Conservation (phyloP, 106 monocot genomes). For the Amphibolis antarctica region DNA sequence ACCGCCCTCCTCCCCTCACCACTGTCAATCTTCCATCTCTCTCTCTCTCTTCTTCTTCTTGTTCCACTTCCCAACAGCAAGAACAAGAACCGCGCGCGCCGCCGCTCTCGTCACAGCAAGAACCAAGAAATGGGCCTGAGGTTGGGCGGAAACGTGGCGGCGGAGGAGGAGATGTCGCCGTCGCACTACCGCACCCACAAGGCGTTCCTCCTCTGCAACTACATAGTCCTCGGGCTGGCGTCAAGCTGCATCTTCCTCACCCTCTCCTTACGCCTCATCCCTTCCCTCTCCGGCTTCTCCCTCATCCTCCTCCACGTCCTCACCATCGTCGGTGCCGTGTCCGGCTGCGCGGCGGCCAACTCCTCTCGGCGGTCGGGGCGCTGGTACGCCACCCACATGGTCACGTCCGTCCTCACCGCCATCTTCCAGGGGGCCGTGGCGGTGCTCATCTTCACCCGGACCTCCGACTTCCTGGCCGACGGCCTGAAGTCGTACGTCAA, state of each 20-base stretch:
- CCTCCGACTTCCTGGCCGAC: constrained; percentile 46
- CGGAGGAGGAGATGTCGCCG: constrained; percentile 9
- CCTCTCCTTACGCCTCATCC: constrained; percentile 87
- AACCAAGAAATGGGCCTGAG: no score
- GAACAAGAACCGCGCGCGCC: no score
- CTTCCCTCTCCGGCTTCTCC: constrained; percentile 58
- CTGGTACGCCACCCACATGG: constrained; percentile 81
- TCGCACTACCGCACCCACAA: constrained; percentile 47
- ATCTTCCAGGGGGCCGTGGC: constrained; percentile 82
- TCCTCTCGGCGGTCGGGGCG: constrained; percentile 21
- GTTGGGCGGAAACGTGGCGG: no score
- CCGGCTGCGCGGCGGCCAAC: constrained; percentile 36
- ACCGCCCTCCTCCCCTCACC: no score
- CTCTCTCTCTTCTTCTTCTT: no score
- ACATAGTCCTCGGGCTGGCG: constrained; percentile 69
- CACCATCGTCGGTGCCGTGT: constrained; percentile 54
- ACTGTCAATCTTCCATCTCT: no score
- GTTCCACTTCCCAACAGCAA: no score
- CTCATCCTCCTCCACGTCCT: constrained; percentile 76
- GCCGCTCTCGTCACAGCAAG: no score
- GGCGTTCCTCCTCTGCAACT: constrained; percentile 67
- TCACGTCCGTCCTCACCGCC: constrained; percentile 63
- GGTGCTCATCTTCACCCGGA: constrained; percentile 50
- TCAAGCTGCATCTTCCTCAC: constrained; percentile 85
- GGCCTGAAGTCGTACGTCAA: constrained; percentile 64